Base-by-base conservation (phyloP, 441 rosid species). In the Gossypium davidsonii region DNA sequence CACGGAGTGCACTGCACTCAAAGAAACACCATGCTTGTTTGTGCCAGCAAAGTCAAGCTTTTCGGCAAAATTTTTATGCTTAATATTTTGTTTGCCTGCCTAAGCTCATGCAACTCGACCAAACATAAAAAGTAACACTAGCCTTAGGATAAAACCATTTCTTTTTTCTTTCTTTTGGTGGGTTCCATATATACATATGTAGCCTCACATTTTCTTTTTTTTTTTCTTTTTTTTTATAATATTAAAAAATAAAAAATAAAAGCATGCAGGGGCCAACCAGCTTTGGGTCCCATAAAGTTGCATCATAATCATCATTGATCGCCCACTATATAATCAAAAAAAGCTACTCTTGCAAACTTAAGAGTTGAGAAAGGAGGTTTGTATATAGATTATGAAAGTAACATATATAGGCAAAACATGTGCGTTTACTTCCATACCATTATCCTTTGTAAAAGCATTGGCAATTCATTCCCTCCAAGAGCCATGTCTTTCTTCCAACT, bases 1-100 rank as follows among this genome's bases (percentile, higher is more conserved):
- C 71, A 6, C 56, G 49, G 90, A 87, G 97, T 90, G 91, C 78
- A 84, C 83, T 86, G 84, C 97, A 91, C 97, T 91, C 96, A 85
- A 93, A 90, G 91, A 76, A 82, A 17, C 31, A 79, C 17, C 58
- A 70, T 58, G 74, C 86, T 77, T 87, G 89, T 83, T 82, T 76
- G 76, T 85, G 81, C 78, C 85, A 81, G 79, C 85, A 85, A 57
- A 57, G 62, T 57, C 62, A 57, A 57, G 34, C 34, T 57, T 57
- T 57, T 23, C 61, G 61, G 61, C 61, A 57, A 1, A 25, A 55
- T 2, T 2, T 11, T 57, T 11, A 12, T 58, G 63, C 34, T 25
- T 11, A 25, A 25, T 23, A 12, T 46, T 31, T 31, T 31, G 51
- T 11, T 58, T 23, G 31, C 61, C 61, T 25, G 34, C 57, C 64